Conservation (phyloP, 116 monocot genomes). For the Phalaenopsis hybrid region DNA sequence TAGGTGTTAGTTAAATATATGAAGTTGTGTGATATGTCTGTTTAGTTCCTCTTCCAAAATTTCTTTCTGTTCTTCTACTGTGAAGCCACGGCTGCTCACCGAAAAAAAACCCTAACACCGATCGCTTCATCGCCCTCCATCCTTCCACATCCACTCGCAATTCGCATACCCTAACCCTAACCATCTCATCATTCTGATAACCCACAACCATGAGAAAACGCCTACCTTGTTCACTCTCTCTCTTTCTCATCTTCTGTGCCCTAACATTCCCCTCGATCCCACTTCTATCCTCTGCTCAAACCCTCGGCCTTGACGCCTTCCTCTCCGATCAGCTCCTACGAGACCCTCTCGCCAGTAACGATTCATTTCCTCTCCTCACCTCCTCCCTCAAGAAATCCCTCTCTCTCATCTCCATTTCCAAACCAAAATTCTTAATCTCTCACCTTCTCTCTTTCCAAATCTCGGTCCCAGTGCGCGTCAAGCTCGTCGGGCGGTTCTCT, state of each 20-base stretch:
- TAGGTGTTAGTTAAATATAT: no score
- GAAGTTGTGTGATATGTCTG: no score
- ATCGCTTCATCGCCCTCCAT: not conserved
- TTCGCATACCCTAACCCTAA: not conserved
- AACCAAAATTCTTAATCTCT: no score
- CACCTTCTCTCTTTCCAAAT: no score
- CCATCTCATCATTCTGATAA: not conserved
- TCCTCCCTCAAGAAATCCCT: slow-evolving; percentile 28
- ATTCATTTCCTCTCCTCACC: slow-evolving; percentile 51
- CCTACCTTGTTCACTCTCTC: slow-evolving; percentile 10
- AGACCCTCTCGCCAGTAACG: slow-evolving; percentile 60
- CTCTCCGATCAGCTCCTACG: slow-evolving; percentile 36
- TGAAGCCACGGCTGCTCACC: no score
- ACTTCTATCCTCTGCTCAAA: slow-evolving; percentile 10
- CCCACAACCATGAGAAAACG: not conserved
- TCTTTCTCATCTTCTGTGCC: slow-evolving; percentile 9
- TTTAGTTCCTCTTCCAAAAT: no score
- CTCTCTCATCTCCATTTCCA: no score
- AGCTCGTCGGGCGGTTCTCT: no score
- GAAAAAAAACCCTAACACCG: no score
- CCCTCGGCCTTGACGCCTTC: slow-evolving; percentile 73
- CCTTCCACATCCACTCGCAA: not conserved
- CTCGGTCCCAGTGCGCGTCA: no score
- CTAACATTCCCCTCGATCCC: slow-evolving; percentile 6
- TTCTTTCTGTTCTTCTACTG: no score